These are phyloP conservation scores for Forsythia viridissima DNA, from an alignment of 257 asterid genomes.

Conservation along the genomic window DNA sequence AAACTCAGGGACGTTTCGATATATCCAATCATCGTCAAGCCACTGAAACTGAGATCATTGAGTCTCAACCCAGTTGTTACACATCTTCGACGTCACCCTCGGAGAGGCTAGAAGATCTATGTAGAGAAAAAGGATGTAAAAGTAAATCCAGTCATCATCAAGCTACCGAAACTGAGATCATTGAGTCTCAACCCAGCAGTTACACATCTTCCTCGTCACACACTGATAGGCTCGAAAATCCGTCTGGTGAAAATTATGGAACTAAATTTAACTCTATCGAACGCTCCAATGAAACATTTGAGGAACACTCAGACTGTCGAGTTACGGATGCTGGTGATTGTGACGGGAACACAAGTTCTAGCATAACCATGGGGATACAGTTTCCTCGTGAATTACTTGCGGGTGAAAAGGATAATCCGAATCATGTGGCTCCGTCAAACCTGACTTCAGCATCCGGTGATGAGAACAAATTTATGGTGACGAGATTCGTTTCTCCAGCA, in stretches of 20 bases:
- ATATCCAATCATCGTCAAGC: not conserved
- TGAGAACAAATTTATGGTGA: constrained; percentile 57
- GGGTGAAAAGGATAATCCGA: constrained; percentile 35
- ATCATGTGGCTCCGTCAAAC: constrained; percentile 18
- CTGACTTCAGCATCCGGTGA: constrained; percentile 35
- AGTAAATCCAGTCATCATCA: constrained; percentile 27
- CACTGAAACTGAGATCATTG: not conserved
- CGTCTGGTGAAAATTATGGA: constrained; percentile 23
- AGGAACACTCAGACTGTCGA: constrained; percentile 39
- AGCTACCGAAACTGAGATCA: constrained; percentile 44
- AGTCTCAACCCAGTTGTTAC: not conserved
- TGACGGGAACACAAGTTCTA: constrained; percentile 35
- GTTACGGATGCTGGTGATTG: constrained; percentile 36
- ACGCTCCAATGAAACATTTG: constrained; percentile 27
- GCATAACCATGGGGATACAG: constrained; percentile 25
- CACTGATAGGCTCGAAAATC: constrained; percentile 45
- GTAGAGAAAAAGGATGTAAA: not conserved
- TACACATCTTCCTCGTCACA: constrained; percentile 64
- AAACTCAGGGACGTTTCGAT: not conserved
- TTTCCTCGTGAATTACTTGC: constrained; percentile 25
- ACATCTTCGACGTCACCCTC: not conserved
- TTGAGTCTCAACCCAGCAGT: constrained; percentile 50
- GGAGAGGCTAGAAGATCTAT: not conserved
- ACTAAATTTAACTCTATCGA: constrained; percentile 10
- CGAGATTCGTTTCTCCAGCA: constrained; percentile 34